These are phyloP conservation scores for Phytophthora aleatoria DNA, from an alignment of 352 stramenopile genomes.

Conservation along the genomic window DNA sequence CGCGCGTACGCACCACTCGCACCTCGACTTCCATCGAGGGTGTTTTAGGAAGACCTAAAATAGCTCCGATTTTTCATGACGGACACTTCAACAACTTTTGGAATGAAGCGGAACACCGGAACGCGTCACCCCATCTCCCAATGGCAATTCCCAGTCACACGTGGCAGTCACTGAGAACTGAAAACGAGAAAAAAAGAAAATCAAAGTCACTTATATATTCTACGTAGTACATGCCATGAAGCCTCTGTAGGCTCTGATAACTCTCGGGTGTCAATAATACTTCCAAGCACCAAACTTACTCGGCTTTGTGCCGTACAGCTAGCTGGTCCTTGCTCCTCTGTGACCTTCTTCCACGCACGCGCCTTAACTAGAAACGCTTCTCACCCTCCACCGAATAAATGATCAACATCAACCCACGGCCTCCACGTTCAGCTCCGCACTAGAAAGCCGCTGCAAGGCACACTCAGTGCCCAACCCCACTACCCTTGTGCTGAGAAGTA, in stretches of 20 bases:
- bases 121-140: too few relatives aligned
- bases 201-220: slow-evolving; percentile 28
- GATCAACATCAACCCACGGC: slow-evolving; percentile 29
- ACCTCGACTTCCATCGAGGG: slow-evolving; percentile 40
- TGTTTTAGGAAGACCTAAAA: slow-evolving; percentile 8
- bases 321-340: slow-evolving; percentile 13
- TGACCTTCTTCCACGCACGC: slow-evolving; percentile 28
- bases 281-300: slow-evolving; percentile 32
- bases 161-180: neutral
- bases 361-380: slow-evolving; percentile 17
- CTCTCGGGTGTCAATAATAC: slow-evolving; percentile 36
- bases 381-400: slow-evolving; percentile 45
- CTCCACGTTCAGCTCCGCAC: slow-evolving; percentile 11
- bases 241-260: slow-evolving; percentile 21
- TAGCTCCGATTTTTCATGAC: slow-evolving; percentile 2
- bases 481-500: slow-evolving; percentile 7
- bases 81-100: slow-evolving; percentile 4
- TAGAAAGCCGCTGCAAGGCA: slow-evolving; percentile 13
- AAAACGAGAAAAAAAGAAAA: slow-evolving; percentile 5
- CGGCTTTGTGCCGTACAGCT: slow-evolving; percentile 21
- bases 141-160: neutral
- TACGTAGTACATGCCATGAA: slow-evolving; percentile 16
- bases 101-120: too few relatives aligned
- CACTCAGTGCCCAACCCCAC: slow-evolving; percentile 7
- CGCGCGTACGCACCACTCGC: slow-evolving; percentile 36